Base-by-base conservation (phyloP, 345 rosid genomes). In the Aquilaria sinensis region DNA sequence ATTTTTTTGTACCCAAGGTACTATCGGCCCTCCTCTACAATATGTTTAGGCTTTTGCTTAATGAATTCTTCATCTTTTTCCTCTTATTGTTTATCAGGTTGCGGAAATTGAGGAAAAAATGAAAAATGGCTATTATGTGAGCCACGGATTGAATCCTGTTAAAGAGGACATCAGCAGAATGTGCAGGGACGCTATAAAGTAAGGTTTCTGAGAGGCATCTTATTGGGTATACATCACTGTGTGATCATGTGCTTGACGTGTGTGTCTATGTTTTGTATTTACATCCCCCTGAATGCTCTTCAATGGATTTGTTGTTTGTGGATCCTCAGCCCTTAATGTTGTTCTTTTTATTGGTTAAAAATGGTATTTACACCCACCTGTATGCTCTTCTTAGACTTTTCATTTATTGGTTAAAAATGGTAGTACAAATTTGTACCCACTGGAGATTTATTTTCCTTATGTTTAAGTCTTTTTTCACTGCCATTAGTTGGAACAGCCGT, bases 151-250 rank as follows among this genome's bases (percentile, higher is more conserved):
- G 77, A 78, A 74, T 63, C 81, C 87, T 74, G 96, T 91, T 63
- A 91, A 83, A 82, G 96, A 91, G 71, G 99, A 95, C 78, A 91
- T 95, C 75, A 76, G 96, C 74, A 85, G 92, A 70, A 91, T 95
- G 89, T 91, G 99, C 83, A 83, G 94, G 79, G 99, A 95, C 78
- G 99, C 99, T 56, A 85, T 91, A 58, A 95, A 91, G 99, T 91
- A 89, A 76, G 87, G 56, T 66, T 57, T 61, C 49, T 66, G 15
- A 62, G 33, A 37, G 6, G n/a, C 29, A 23, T 64, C 15, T 56
- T 16, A 41, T 46, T 47, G 29, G 43, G 43, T 37, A 51, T 14
- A 11, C n/a, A n/a, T 23, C 2, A 31, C 34, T 53, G 8, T 37
- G 43, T 37, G 43, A 37, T 37, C 5, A 37, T 37, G 43, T 37